Base-by-base conservation (phyloP, 1,284 basidiomycete genomes). In the Ceratobasidium theobromae region DNA sequence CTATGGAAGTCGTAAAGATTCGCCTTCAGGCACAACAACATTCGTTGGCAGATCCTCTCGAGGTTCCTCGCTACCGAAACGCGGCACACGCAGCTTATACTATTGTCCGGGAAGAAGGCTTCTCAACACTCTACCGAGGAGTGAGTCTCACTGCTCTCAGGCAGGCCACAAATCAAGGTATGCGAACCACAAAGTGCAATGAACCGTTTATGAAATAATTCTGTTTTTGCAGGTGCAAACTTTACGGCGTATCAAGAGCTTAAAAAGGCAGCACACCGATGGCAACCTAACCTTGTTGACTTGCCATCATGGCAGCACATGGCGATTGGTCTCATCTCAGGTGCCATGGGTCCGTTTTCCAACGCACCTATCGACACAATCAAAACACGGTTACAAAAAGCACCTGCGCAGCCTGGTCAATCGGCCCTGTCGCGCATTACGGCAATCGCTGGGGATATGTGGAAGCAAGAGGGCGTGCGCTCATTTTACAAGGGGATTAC, bases 1-100 rank as follows among this genome's bases (percentile, higher is more conserved):
- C 96, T 0, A 99, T 99, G 96, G 96, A 99, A 76, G 96, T 99
- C 46, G 93, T 99, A 75, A 99, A 99, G 82, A 99, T 99, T 75
- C 87, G 97, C 65, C 80, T 99, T 72, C 96, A 99, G 79, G 96
- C 97, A 5, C 97, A 99, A 76, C 91, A 93, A 76, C 96, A 99
- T 79, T 98, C 96, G 40, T 84, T 99, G 67, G 93, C 95, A 9
- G 96, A 99, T 77, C 97, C 96, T 41, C 79, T 97, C 64, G 96
- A 99, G 75, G 82, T 87, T 33, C 97, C 97, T 1, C 84, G 93
- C 74, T 99, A 99, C 79, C 86, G 95, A 51, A 99, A 98, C 79
- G 96, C 96, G 18, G 95, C 89, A 0, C 96, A 99, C 78, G 95
- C 95, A 0, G 91, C 95, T 9, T 99, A 95, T 80, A 91, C 91